These are phyloP conservation scores for Rhododendron ovatum DNA, from an alignment of 148 eudicot genomes.

Conservation along the genomic window DNA sequence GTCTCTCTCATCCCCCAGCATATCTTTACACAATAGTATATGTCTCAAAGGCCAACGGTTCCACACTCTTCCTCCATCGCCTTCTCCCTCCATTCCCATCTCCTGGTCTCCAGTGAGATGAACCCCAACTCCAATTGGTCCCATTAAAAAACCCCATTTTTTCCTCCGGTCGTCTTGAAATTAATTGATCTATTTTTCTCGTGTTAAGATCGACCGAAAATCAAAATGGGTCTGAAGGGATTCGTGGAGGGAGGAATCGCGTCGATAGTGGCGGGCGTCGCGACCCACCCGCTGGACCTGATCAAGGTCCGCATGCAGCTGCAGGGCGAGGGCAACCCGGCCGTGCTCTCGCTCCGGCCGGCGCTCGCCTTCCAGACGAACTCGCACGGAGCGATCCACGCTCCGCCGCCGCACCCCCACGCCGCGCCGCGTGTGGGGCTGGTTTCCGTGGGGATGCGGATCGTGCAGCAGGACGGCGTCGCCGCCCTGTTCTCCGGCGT, in stretches of 20 bases:
- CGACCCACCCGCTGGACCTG: slow-evolving; percentile 55
- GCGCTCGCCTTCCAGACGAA: slow-evolving; percentile 23
- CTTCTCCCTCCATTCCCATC: slow-evolving; percentile 22
- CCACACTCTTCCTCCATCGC: slow-evolving; percentile 39
- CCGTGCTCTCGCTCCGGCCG: slow-evolving; percentile 24
- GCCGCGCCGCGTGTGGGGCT: slow-evolving; percentile 29
- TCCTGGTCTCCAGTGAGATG: slow-evolving; percentile 11
- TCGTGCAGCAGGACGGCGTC: slow-evolving; percentile 35
- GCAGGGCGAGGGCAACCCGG: slow-evolving; percentile 35
- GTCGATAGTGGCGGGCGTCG: slow-evolving; percentile 50
- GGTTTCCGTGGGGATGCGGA: slow-evolving; percentile 29
- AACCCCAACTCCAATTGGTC: slow-evolving; percentile 32
- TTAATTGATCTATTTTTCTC: neutral
- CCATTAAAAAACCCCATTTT: neutral
- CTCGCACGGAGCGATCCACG: neutral
- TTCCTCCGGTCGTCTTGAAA: too few relatives aligned
- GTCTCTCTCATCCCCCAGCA: neutral
- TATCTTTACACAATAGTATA: slow-evolving; percentile 16
- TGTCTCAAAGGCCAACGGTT: slow-evolving; percentile 76
- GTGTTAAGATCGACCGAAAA: neutral
- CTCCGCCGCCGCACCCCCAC: neutral
- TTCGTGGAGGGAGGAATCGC: slow-evolving; percentile 58
- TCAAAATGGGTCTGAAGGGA: slow-evolving; percentile 41
- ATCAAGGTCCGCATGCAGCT: slow-evolving; percentile 62
- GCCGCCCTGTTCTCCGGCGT: slow-evolving; percentile 46